Base-by-base conservation (phyloP, 495 filamentous ascomycete genomes). In the Xylaria telfairii region DNA sequence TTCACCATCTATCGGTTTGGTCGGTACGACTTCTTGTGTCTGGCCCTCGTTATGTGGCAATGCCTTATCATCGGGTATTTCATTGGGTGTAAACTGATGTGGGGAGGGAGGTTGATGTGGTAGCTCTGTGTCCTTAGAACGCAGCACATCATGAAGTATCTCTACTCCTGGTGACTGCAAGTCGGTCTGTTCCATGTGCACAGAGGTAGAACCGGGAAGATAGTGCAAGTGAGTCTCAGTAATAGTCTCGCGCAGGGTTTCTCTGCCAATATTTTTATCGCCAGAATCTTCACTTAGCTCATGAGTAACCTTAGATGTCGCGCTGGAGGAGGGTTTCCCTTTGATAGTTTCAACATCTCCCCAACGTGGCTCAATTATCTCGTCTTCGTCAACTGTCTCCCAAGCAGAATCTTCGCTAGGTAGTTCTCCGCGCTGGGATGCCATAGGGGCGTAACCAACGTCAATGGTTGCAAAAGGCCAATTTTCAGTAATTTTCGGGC, bases 361-460 rank as follows among this genome's bases (percentile, higher is more conserved):
- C 62, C 44, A 65, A 37, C 19, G 15, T 42, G n/a, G 5, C 13
- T 66, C 46, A 19, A 21, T 21, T 42, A 28, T 41, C 46, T 53
- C 64, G n/a, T 54, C 64, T 39, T 66, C 64, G 34, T 53, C 34
- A 66, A 54, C 47, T 3, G 64, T 66, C 46, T 66, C 64, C 64
- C 64, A 66, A 19, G 64, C 46, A 21, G 47, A 66, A 19, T 21
- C 30, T 6, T 66, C 64, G 46, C 9, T 49, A 4, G 12, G 47
- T 32, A 28, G 21, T 15, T 66, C 32, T 4, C 13, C n/a, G 42
- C 34, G 28, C 15, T 42, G 21, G 17, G 42, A 0, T 42, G 12
- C 24, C 0, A 34, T 47, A 47, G 61, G 61, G 13, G 24, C 26
- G 37, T 4, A 13, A 12, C 17, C 34, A 28, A 34, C n/a, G 0